These are phyloP conservation scores for Aspergillus olivimuriae DNA, from an alignment of 495 filamentous ascomycete species.

Conservation along the genomic window DNA sequence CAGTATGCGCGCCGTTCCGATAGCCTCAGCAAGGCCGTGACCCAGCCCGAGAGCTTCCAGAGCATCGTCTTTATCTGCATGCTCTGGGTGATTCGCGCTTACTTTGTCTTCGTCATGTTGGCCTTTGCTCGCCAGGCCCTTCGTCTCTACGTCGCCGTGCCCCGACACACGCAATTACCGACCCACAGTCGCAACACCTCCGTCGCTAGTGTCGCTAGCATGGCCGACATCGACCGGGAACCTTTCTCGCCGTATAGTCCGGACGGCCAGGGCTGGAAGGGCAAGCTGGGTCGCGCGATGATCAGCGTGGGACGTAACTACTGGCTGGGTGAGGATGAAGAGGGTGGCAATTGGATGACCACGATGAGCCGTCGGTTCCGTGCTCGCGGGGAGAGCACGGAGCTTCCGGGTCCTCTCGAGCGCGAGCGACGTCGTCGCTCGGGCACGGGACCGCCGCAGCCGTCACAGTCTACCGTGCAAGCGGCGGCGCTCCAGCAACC, in stretches of 20 bases:
- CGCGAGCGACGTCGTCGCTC: conserved; percentile 61
- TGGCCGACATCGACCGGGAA: conserved; percentile 51
- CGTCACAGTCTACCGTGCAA: conserved; percentile 35
- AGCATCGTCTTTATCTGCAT: conserved; percentile 66
- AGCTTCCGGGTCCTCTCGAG: conserved; percentile 52
- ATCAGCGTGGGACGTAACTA: conserved; percentile 62
- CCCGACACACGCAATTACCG: conserved; percentile 38
- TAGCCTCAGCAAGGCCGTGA: conserved; percentile 43
- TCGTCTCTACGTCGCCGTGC: conserved; percentile 44
- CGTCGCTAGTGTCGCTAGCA: conserved; percentile 37
- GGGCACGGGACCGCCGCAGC: conserved; percentile 58
- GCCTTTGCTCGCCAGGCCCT: conserved; percentile 71
- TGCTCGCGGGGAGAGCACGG: conserved; percentile 23
- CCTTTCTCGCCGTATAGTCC: conserved; percentile 63
- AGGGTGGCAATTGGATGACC: conserved; percentile 53
- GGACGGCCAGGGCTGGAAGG: conserved; percentile 70
- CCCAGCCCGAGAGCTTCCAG: conserved; percentile 64
- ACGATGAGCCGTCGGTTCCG: conserved; percentile 53
- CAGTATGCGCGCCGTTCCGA: conserved; percentile 26
- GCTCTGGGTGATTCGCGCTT: conserved; percentile 66
- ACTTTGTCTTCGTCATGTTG: conserved; percentile 73
- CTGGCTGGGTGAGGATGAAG: conserved; percentile 60
- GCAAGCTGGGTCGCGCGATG: conserved; percentile 67
- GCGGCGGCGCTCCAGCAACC: conserved; percentile 31
- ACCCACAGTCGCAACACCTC: conserved; percentile 43